Evolutionary conservation across 192 early-diverging fungal species (phyloP).

Genomic region (Cetraspora pellucida): DNA sequence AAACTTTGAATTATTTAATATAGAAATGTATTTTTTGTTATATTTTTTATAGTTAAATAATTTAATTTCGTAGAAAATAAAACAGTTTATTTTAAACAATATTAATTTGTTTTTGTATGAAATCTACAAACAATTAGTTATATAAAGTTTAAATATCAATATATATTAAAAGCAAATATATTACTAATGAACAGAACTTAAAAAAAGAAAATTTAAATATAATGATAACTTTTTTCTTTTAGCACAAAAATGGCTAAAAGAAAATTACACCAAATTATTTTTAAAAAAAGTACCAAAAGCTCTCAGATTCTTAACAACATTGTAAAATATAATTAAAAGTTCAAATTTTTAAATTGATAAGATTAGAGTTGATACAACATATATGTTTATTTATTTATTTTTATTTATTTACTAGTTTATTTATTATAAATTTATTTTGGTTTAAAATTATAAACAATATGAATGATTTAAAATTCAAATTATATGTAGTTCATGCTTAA

Average conservation of each 20-base stretch:
- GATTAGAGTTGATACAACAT: neutral
- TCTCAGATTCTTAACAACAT: neutral
- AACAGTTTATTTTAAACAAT: no score
- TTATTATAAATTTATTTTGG: neutral
- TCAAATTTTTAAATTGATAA: neutral
- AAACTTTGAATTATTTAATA: no score
- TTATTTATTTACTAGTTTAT: neutral
- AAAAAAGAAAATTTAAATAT: neutral
- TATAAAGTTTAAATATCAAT: no score
- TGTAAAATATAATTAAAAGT: neutral
- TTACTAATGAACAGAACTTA: neutral
- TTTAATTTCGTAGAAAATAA: no score
- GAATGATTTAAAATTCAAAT: neutral
- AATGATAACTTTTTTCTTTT: neutral
- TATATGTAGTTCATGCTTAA: neutral
- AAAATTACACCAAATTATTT: neutral
- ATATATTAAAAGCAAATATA: neutral
- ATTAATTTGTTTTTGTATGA: no score
- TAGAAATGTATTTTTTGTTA: no score
- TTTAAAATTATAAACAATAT: neutral
- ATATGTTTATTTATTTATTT: neutral
- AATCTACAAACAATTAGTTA: no score
- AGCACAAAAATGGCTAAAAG: neutral
- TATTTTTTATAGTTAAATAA: no score
- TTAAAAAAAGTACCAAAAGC: neutral